These are phyloP conservation scores for Aspergillus fumigatiaffinis DNA, from an alignment of 2,329 filamentous ascomycete genomes.

Conservation along the genomic window DNA sequence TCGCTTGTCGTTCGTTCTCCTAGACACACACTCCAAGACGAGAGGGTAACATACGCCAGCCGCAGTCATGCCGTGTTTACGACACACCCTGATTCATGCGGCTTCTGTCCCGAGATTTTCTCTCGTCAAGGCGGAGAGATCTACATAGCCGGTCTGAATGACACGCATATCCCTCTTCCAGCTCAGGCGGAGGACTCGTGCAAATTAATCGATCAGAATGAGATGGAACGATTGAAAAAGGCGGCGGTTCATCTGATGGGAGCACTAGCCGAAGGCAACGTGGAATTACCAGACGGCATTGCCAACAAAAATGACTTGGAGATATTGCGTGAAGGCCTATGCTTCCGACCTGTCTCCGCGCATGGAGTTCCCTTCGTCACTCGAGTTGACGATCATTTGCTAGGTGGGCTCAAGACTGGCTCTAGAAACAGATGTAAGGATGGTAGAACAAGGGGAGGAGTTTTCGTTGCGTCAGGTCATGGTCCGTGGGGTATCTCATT, in stretches of 20 bases:
- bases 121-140: conserved; percentile 63
- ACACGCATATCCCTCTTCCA: conserved; percentile 57
- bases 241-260: conserved; percentile 35
- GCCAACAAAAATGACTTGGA: conserved; percentile 52
- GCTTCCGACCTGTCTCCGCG: conserved; percentile 67
- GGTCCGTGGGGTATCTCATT: conserved; percentile 70
- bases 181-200: conserved; percentile 42
- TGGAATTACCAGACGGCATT: conserved; percentile 17
- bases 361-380: conserved; percentile 62
- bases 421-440: conserved; percentile 42
- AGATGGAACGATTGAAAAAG: conserved; percentile 31
- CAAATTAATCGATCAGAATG: conserved; percentile 39
- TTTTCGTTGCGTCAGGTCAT: conserved; percentile 69
- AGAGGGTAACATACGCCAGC: conserved; percentile 34
- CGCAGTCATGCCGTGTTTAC: conserved; percentile 68
- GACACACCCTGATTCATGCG: conserved; percentile 46
- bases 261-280: conserved; percentile 12
- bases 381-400: conserved; percentile 52
- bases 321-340: conserved; percentile 62
- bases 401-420: conserved; percentile 50
- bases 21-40: conserved; percentile 34
- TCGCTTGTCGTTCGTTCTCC: conserved; percentile 65
- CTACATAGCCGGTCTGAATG: conserved; percentile 71
- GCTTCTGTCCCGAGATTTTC: conserved; percentile 69
- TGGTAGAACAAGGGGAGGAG: conserved; percentile 45